Evolutionary conservation across 176 grass and related monocot species (phyloP).

Genomic region (Musa beccarii): DNA sequence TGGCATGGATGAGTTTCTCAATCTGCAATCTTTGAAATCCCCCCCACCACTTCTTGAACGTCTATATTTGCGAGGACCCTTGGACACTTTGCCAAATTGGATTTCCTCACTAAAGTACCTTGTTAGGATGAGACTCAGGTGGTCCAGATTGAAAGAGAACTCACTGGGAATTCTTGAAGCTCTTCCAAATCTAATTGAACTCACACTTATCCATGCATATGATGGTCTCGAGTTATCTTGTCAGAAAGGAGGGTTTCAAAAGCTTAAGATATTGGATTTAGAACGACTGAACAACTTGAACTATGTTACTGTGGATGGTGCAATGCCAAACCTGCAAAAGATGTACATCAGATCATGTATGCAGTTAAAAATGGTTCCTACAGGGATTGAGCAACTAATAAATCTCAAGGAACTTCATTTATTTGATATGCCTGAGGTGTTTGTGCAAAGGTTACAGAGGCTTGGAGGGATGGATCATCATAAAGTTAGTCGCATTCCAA

Average conservation of each 20-base stretch:
- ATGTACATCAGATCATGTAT: constrained; percentile 26
- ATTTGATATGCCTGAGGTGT: constrained; percentile 28
- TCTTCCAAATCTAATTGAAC: constrained; percentile 26
- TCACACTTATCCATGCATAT: constrained; percentile 29
- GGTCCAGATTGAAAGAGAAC: constrained; percentile 20
- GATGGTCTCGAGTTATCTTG: constrained; percentile 13
- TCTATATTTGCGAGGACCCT: constrained; percentile 22
- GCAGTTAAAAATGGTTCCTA: constrained; percentile 9
- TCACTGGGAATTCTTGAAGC: constrained; percentile 17
- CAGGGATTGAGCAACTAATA: constrained; percentile 8
- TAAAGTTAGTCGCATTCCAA: background rate
- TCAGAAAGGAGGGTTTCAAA: constrained; percentile 23
- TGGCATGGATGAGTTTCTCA: constrained; percentile 18
- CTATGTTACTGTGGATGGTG: constrained; percentile 10
- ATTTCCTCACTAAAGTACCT: constrained; percentile 16
- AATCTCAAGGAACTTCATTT: constrained; percentile 32
- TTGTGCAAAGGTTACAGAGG: constrained; percentile 8
- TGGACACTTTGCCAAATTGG: constrained; percentile 23
- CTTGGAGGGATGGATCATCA: constrained; percentile 6
- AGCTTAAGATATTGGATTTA: constrained; percentile 30
- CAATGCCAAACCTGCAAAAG: constrained; percentile 30
- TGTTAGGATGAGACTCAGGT: constrained; percentile 22
- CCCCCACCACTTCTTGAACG: constrained; percentile 19
- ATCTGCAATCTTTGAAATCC: constrained; percentile 12
- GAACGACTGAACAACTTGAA: constrained; percentile 22